phyloP scores from a whole-genome alignment of 1,284 basidiomycete species.

The Rhodotorula sp. region DNA sequence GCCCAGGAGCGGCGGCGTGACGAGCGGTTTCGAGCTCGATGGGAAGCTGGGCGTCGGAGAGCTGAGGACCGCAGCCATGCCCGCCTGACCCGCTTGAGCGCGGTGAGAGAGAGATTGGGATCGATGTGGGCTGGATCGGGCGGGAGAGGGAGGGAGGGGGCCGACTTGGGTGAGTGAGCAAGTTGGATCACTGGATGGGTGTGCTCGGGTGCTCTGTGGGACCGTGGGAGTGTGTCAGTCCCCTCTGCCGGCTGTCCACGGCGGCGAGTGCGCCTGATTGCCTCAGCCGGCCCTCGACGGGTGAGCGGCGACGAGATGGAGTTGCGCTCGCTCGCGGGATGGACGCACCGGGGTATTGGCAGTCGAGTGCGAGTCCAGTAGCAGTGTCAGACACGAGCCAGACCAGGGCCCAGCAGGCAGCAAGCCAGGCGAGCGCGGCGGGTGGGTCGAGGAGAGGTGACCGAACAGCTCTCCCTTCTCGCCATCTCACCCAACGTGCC shows the following conservation, averaged over 20 bases:
- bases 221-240: neutral
- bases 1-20: conserved; percentile 26
- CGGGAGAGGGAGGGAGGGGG: neutral
- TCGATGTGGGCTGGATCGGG: neutral
- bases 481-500: no score
- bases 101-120: neutral
- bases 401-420: no score
- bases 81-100: neutral
- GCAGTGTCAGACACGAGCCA: no score
- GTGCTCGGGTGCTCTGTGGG: neutral
- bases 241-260: no score
- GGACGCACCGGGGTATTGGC: no score
- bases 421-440: no score
- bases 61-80: conserved; percentile 24
- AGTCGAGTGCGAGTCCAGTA: no score
- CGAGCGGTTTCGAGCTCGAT: conserved; percentile 1
- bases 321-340: no score
- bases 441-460: no score
- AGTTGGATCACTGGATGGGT: neutral
- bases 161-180: no score
- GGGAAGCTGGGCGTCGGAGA: conserved; percentile 22
- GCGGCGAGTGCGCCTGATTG: neutral
- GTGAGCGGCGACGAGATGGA: no score
- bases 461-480: no score
- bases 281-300: neutral